phyloP scores from a whole-genome alignment of 768 basidiomycete genomes.

The Podaxis rugospora region DNA sequence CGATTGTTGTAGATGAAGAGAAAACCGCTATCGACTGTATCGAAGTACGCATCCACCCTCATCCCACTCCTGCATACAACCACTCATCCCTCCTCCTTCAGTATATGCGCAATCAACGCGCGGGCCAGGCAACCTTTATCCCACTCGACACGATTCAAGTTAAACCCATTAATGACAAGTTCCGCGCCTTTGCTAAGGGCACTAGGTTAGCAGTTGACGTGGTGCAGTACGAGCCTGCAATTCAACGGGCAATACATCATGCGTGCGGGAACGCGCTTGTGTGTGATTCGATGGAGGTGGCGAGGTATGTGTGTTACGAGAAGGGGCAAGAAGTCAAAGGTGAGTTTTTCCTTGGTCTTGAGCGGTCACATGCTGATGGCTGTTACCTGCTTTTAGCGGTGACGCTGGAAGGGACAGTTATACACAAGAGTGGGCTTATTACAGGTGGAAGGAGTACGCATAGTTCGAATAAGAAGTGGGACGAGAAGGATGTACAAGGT shows the following conservation, averaged over 20 bases:
- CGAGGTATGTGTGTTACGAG: slow-evolving; percentile 86
- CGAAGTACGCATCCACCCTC: slow-evolving; percentile 50
- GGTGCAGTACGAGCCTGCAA: slow-evolving; percentile 74
- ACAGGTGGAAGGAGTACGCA: slow-evolving; percentile 89
- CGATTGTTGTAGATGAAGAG: slow-evolving; percentile 94
- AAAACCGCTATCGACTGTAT: slow-evolving; percentile 98
- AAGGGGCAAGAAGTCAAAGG: slow-evolving; percentile 97
- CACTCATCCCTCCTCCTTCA: slow-evolving; percentile 24
- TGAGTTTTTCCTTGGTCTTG: slow-evolving; percentile 29
- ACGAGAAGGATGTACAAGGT: slow-evolving; percentile 93
- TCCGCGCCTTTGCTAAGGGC: slow-evolving; percentile 86
- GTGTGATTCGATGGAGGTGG: slow-evolving; percentile 94
- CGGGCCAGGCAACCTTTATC: slow-evolving; percentile 95
- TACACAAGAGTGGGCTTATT: slow-evolving; percentile 96
- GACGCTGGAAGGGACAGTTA: slow-evolving; percentile 93
- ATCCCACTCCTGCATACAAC: neutral
- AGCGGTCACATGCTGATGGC: neutral
- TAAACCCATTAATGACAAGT: slow-evolving; percentile 92
- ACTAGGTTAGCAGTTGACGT: slow-evolving; percentile 84
- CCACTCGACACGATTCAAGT: slow-evolving; percentile 97
- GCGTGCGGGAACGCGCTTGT: slow-evolving; percentile 94
- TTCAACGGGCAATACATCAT: slow-evolving; percentile 94
- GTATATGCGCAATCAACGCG: slow-evolving; percentile 94
- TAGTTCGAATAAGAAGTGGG: slow-evolving; percentile 81
- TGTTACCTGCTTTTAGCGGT: slow-evolving; percentile 57